Evolutionary conservation across 2,329 filamentous ascomycete species (phyloP).

Genomic region (Sphaceloma murrayae): DNA sequence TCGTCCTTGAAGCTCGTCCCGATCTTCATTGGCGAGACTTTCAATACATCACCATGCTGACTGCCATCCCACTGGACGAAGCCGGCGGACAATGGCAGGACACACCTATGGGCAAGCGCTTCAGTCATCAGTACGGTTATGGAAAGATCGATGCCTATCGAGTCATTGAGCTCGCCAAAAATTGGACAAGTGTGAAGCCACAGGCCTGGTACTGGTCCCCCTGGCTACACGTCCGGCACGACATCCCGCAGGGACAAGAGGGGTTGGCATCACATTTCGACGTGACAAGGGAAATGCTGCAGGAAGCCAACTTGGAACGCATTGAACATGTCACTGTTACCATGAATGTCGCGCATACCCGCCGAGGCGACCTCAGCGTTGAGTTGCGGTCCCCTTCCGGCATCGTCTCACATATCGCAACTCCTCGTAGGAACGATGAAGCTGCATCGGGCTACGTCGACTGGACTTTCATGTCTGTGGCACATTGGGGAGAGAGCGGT

Average conservation of each 20-base stretch:
- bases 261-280: slow-evolving; percentile 74
- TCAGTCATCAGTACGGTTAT: slow-evolving; percentile 90
- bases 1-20: slow-evolving; percentile 74
- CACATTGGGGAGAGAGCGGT: slow-evolving; percentile 87
- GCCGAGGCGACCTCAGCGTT: slow-evolving; percentile 83
- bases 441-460: slow-evolving; percentile 66
- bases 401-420: slow-evolving; percentile 74
- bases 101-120: slow-evolving; percentile 72
- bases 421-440: slow-evolving; percentile 60
- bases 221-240: slow-evolving; percentile 81
- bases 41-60: slow-evolving; percentile 81
- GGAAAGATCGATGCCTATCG: slow-evolving; percentile 86
- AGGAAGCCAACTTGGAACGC: slow-evolving; percentile 70
- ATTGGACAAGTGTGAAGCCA: slow-evolving; percentile 81
- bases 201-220: slow-evolving; percentile 92
- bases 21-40: slow-evolving; percentile 89
- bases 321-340: slow-evolving; percentile 94
- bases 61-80: slow-evolving; percentile 68
- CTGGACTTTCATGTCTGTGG: slow-evolving; percentile 99
- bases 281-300: slow-evolving; percentile 71
- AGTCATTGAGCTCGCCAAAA: slow-evolving; percentile 76
- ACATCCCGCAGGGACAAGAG: slow-evolving; percentile 73
- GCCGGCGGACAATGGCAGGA: slow-evolving; percentile 70
- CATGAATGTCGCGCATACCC: slow-evolving; percentile 86
- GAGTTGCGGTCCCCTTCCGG: slow-evolving; percentile 79